Evolutionary conservation across 2,329 filamentous ascomycete species (phyloP).

Genomic region (Ophiostoma novo-ulmi): DNA sequence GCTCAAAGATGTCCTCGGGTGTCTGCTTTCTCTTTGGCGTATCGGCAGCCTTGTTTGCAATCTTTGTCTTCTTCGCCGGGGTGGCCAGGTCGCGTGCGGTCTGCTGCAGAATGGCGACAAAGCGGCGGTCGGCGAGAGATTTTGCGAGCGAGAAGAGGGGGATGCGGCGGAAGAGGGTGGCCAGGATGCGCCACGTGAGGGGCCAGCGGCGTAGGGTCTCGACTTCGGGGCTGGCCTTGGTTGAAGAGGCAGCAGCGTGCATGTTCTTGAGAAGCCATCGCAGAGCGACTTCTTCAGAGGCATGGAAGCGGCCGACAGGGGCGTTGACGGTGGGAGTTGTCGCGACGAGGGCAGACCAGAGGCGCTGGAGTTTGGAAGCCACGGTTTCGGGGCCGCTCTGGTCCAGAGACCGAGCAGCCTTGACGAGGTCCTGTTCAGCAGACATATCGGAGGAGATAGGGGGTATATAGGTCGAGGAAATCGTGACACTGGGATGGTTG

Average conservation of each 20-base stretch:
- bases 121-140: slow-evolving; percentile 64
- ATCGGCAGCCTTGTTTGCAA: not conserved
- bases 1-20: slow-evolving; percentile 33
- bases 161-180: slow-evolving; percentile 57
- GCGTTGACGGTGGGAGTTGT: slow-evolving; percentile 35
- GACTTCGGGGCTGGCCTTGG: slow-evolving; percentile 37
- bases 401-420: slow-evolving; percentile 51
- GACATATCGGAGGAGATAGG: slow-evolving; percentile 20
- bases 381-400: slow-evolving; percentile 43
- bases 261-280: slow-evolving; percentile 61
- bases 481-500: not conserved
- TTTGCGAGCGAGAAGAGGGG: slow-evolving; percentile 65
- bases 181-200: slow-evolving; percentile 57
- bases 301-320: slow-evolving; percentile 42
- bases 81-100: slow-evolving; percentile 55
- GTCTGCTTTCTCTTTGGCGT: slow-evolving; percentile 26
- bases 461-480: not conserved
- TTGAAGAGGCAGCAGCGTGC: slow-evolving; percentile 39
- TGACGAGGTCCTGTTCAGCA: slow-evolving; percentile 40
- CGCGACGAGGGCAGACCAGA: slow-evolving; percentile 48
- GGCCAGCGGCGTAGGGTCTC: slow-evolving; percentile 53
- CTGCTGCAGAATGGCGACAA: slow-evolving; percentile 61
- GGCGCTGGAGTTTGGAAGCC: slow-evolving; percentile 44
- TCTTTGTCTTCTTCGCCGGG: slow-evolving; percentile 27
- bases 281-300: slow-evolving; percentile 53